Base-by-base conservation (phyloP, 2,329 filamentous ascomycete genomes). In the Cordyceps cicadae region DNA sequence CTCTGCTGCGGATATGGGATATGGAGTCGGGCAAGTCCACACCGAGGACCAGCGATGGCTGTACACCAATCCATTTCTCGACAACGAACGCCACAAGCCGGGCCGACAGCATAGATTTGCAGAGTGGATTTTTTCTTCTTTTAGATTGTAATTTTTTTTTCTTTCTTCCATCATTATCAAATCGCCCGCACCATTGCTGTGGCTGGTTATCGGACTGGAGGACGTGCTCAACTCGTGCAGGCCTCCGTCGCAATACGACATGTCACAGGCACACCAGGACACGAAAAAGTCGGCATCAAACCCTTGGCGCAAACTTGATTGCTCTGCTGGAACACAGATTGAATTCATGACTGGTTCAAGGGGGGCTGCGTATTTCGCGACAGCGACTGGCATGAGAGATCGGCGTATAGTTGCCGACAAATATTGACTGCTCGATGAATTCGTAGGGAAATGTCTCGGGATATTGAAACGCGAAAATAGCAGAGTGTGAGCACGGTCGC, bases 11-110 rank as follows among this genome's bases (percentile, higher is more conserved):
- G 49, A 46, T 59, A 17, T 48, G 24, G 56, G 49, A 53, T 59
- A 21, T 48, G 24, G 56, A n/a, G 19, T 59, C 56, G 49, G 48
- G 56, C 39, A 53, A 52, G 37, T 46, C 49, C 48, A 50, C 37
- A 59, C 56, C 56, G 49, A 59, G 37, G 24, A 19, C n/a, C 5
- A 21, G 37, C 26, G 46, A 58, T 24, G 21, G 29, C 29, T 7
- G 29, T 14, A 34, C 46, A 46, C 55, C 55, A 46, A 46, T 46
- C 21, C 41, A 17, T 51, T 34, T 45, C n/a, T 39, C 32, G 56
- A 59, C 45, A 52, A 51, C 54, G 45, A 52, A 51, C 54, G 45
- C 48, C 17, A 14, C 21, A 19, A 53, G 50, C 41, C 57, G 49
- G 57, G 50, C 56, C 50, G 57, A 59, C 57, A 54, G 12, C 11